These are phyloP conservation scores for Podaxis rugospora DNA, from an alignment of 768 basidiomycete genomes.

Conservation along the genomic window DNA sequence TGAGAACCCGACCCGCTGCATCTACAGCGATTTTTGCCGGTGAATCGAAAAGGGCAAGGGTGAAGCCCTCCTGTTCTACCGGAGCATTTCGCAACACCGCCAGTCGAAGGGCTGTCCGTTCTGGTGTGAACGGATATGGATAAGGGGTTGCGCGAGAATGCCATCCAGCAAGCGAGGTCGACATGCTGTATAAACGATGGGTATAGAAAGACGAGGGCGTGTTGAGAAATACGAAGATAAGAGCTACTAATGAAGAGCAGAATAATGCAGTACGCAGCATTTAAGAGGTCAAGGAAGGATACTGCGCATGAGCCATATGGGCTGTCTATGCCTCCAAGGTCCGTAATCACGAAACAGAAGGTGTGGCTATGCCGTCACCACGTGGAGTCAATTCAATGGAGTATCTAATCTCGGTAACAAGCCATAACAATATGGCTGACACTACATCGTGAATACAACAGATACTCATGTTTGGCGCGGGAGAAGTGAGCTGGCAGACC, in stretches of 20 bases:
- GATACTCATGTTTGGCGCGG: neutral
- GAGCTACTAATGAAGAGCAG: neutral
- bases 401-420: too few species aligned
- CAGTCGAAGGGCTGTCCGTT: constrained; percentile 22
- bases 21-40: constrained; percentile 23
- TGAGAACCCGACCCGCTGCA: constrained; percentile 24
- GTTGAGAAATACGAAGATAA: neutral
- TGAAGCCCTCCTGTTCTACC: constrained; percentile 31
- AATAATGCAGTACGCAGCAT: neutral
- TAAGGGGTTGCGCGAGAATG: constrained; percentile 24
- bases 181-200: constrained; percentile 6
- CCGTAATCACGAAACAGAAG: neutral
- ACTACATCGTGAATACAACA: too few species aligned
- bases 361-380: neutral
- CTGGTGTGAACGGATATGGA: constrained; percentile 22
- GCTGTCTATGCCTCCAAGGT: neutral
- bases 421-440: too few species aligned
- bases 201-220: neutral
- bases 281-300: neutral
- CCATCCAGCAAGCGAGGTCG: constrained; percentile 24
- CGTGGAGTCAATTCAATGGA: too few species aligned
- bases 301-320: neutral
- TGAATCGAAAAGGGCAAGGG: constrained; percentile 28
- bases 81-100: constrained; percentile 29
- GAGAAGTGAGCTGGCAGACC: neutral